Evolutionary conservation across 129 eudicot genomes (phyloP).

Genomic region (Tanacetum coccineum): DNA sequence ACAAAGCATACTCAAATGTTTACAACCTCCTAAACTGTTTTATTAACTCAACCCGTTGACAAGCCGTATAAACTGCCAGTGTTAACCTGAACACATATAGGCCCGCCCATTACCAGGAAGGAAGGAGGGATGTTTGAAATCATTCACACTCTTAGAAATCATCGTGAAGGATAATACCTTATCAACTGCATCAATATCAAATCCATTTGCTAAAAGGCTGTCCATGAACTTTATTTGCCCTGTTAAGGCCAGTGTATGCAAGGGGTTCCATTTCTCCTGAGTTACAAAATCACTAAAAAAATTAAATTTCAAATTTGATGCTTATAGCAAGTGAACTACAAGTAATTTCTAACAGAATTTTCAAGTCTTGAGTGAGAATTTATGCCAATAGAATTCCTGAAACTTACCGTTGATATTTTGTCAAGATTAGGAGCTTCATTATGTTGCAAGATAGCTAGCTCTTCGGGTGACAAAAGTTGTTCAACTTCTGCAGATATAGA

Average conservation of each 20-base stretch:
- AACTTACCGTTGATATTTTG: slow-evolving; percentile 74
- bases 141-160: not conserved
- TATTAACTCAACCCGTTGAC: too few relatives aligned
- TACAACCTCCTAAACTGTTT: not conserved
- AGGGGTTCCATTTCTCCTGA: slow-evolving; percentile 78
- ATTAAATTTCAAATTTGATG: slow-evolving; percentile 1
- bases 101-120: not conserved
- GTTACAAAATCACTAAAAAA: not conserved
- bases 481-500: slow-evolving; percentile 61
- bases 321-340: not conserved
- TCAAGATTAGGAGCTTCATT: slow-evolving; percentile 62
- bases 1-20: not conserved
- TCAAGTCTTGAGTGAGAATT: not conserved
- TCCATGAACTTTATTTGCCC: slow-evolving; percentile 88
- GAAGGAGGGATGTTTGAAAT: not conserved
- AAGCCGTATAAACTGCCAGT: too few relatives aligned
- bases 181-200: slow-evolving; percentile 58
- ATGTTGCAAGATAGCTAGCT: slow-evolving; percentile 52
- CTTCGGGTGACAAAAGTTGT: slow-evolving; percentile 63
- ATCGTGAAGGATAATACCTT: slow-evolving; percentile 39
- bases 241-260: slow-evolving; percentile 72
- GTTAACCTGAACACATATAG: not conserved
- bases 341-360: not conserved
- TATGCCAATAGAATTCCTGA: slow-evolving; percentile 12
- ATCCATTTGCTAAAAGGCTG: slow-evolving; percentile 54